Evolutionary conservation across 2,329 filamentous ascomycete species (phyloP).

Genomic region (Didymella glomerata): DNA sequence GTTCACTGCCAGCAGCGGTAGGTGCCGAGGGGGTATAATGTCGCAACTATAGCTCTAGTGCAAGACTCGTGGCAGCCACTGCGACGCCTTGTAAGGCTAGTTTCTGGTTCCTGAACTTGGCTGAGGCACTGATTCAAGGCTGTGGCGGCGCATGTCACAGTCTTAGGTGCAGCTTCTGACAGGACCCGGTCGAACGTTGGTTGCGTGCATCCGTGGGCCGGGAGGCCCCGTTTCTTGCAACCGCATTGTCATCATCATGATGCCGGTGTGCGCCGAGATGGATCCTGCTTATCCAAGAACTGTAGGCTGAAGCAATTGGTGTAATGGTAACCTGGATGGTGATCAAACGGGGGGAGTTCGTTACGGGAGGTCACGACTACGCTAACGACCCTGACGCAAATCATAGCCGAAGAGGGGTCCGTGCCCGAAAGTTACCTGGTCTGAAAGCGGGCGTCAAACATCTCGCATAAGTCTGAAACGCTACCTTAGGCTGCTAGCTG

Average conservation of each 20-base stretch:
- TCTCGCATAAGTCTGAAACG: conserved; percentile 33
- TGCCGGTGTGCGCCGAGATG: conserved; percentile 1
- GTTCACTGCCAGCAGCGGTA: conserved; percentile 20
- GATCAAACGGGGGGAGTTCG: conserved; percentile 22
- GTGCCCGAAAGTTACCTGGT: conserved; percentile 25
- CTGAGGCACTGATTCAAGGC: conserved; percentile 20
- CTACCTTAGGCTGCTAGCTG: conserved; percentile 21
- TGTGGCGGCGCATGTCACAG: conserved; percentile 29
- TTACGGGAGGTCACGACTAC: conserved; percentile 13
- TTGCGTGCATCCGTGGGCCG: conserved; percentile 2
- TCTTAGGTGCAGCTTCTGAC: conserved; percentile 26
- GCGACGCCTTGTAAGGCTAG: conserved; percentile 24
- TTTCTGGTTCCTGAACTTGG: conserved; percentile 20
- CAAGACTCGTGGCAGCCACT: conserved; percentile 17
- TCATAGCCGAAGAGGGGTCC: conserved; percentile 29
- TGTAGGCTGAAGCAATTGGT: conserved; percentile 8
- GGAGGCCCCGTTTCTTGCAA: not conserved
- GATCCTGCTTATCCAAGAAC: not conserved
- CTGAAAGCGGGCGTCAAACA: conserved; percentile 25
- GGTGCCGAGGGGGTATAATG: conserved; percentile 30
- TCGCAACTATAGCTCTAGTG: conserved; percentile 30
- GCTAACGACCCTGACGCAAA: conserved; percentile 28
- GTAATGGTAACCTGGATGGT: conserved; percentile 12
- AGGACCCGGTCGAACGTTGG: conserved; percentile 15
- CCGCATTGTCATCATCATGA: conserved; percentile 1